Conservation (phyloP, 208 protist species). For the Wallacemonas sp. region DNA sequence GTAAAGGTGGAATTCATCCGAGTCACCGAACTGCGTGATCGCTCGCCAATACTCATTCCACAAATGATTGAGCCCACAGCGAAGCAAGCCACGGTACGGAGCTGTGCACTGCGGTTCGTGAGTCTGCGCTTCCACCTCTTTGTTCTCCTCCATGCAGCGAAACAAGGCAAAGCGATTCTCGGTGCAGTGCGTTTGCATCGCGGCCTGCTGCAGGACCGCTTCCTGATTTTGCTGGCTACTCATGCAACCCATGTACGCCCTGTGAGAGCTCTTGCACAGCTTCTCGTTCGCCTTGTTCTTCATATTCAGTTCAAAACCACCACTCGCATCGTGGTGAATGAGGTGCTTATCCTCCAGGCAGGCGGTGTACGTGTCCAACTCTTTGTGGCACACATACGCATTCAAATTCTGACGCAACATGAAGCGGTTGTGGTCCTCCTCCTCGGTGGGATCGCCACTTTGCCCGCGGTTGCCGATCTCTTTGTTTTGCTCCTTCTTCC, state of each 20-base stretch:
- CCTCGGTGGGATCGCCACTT: conserved; percentile 42
- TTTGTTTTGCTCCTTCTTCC: conserved; percentile 55
- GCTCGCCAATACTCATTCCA: conserved; percentile 86
- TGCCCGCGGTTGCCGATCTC: conserved; percentile 58
- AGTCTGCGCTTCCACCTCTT: conserved; percentile 46
- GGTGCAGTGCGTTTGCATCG: conserved; percentile 50
- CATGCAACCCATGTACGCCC: conserved; percentile 70
- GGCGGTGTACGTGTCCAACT: conserved; percentile 71
- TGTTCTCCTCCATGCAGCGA: conserved; percentile 55
- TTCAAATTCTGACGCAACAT: conserved; percentile 85
- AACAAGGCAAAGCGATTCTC: conserved; percentile 36
- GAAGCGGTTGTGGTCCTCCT: conserved; percentile 73
- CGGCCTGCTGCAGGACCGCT: conserved; percentile 58
- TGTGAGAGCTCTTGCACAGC: conserved; percentile 54
- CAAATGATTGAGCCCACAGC: conserved; percentile 84
- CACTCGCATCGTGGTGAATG: conserved; percentile 32
- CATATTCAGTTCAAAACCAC: conserved; percentile 65
- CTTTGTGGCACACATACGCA: conserved; percentile 75
- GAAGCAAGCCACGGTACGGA: conserved; percentile 55
- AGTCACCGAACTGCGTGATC: conserved; percentile 68
- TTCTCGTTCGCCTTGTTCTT: conserved; percentile 72
- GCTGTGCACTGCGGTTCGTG: conserved; percentile 58
- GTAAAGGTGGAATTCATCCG: conserved; percentile 77
- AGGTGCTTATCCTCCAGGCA: conserved; percentile 72
- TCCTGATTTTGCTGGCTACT: conserved; percentile 60